phyloP scores from a whole-genome alignment of 176 grass and related monocot species.

The Hsuehochloa calcarea region DNA sequence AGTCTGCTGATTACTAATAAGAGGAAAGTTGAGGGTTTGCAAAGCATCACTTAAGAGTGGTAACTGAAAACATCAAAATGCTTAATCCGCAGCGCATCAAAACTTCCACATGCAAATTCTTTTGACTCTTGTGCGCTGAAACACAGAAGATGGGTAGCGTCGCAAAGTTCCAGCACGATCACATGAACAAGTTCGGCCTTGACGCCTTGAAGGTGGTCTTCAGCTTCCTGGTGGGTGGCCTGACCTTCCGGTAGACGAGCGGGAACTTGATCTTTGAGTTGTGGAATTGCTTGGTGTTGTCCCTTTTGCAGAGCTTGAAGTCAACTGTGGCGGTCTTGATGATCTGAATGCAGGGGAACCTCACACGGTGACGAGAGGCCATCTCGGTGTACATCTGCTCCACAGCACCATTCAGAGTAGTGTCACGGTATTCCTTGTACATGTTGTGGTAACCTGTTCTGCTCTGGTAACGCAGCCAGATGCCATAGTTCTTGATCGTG shows the following conservation, averaged over 20 bases:
- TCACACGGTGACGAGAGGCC: constrained; percentile 84
- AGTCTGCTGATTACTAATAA: background rate
- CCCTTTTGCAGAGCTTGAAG: constrained; percentile 94
- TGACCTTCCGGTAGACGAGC: constrained; percentile 74
- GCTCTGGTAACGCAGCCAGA: constrained; percentile 92
- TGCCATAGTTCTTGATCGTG: constrained; percentile 90
- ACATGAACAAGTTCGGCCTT: constrained; percentile 87
- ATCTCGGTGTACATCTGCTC: constrained; percentile 96
- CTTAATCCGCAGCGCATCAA: constrained; percentile 23
- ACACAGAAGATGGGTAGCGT: background rate
- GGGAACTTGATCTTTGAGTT: constrained; percentile 73
- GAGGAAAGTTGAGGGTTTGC: background rate
- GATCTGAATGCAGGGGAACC: constrained; percentile 82
- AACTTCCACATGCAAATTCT: constrained; percentile 27
- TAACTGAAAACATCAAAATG: constrained; percentile 17
- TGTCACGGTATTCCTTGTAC: constrained; percentile 97
- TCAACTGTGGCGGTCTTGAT: constrained; percentile 80
- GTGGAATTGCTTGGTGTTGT: constrained; percentile 95
- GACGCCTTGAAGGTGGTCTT: constrained; percentile 95
- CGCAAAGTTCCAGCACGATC: background rate
- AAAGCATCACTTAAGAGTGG: background rate
- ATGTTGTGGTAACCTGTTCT: constrained; percentile 94
- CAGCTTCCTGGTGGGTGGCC: constrained; percentile 75
- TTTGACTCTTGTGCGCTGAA: background rate
- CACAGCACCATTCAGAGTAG: constrained; percentile 72